phyloP scores from a whole-genome alignment of 106 monocot genomes.

The Agapanthus africanus region DNA sequence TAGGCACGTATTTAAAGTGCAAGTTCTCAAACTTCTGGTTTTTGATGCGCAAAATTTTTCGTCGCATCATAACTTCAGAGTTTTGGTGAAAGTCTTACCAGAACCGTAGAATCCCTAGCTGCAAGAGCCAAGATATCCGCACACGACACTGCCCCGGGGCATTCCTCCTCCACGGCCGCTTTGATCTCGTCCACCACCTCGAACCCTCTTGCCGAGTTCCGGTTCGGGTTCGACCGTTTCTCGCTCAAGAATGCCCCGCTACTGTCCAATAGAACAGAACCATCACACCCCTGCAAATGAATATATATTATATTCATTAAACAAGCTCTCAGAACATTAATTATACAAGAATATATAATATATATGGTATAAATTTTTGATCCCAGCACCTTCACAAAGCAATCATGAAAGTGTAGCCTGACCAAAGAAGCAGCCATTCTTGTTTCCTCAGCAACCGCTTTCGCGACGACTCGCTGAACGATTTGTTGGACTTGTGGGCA shows the following conservation, averaged over 20 bases:
- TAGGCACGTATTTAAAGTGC: background rate
- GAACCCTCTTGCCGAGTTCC: slow-evolving; percentile 12
- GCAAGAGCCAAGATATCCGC: slow-evolving; percentile 12
- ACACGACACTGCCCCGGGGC: slow-evolving; percentile 4
- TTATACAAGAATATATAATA: too few relatives aligned
- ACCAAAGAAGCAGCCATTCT: slow-evolving; percentile 14
- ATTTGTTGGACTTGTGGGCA: slow-evolving; percentile 11
- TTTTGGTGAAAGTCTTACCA: slow-evolving; percentile 6
- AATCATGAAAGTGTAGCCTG: slow-evolving; percentile 14
- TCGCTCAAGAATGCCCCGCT: background rate
- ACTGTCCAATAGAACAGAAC: slow-evolving; percentile 1
- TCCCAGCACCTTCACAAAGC: slow-evolving; percentile 19
- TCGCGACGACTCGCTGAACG: background rate
- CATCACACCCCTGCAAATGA: slow-evolving; percentile 16
- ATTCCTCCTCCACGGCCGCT: slow-evolving; percentile 9
- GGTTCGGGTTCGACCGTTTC: slow-evolving; percentile 9
- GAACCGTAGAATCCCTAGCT: background rate
- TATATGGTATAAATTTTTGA: too few relatives aligned
- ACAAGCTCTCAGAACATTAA: too few relatives aligned
- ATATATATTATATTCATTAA: too few relatives aligned
- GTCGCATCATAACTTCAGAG: too few relatives aligned
- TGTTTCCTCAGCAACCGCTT: slow-evolving; percentile 2
- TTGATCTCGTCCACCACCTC: slow-evolving; percentile 13
- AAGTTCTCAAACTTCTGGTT: too few relatives aligned
- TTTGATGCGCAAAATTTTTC: too few relatives aligned